Evolutionary conservation across 495 filamentous ascomycete species (phyloP).

Genomic region (Penicillium canariense): DNA sequence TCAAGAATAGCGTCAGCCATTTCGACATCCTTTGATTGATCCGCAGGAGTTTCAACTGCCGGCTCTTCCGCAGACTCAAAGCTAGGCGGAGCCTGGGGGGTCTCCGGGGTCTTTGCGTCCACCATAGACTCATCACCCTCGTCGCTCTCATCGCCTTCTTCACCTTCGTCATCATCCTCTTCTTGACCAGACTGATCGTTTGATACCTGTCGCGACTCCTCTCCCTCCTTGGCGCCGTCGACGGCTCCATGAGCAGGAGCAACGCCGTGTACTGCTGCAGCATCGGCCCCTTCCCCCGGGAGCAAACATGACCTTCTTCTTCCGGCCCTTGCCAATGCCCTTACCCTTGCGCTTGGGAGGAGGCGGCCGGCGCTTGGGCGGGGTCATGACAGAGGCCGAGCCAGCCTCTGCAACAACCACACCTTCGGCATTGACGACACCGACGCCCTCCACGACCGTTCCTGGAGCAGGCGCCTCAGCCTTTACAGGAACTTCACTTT

Average conservation of each 20-base stretch:
- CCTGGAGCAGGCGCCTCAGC: slow-evolving; percentile 53
- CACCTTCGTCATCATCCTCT: slow-evolving; percentile 39
- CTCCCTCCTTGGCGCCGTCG: slow-evolving; percentile 29
- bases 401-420: slow-evolving; percentile 56
- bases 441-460: slow-evolving; percentile 60
- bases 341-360: slow-evolving; percentile 75
- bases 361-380: slow-evolving; percentile 62
- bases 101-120: slow-evolving; percentile 49
- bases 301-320: slow-evolving; percentile 61
- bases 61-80: slow-evolving; percentile 22
- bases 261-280: slow-evolving; percentile 33
- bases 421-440: slow-evolving; percentile 59
- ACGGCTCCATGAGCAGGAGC: slow-evolving; percentile 20
- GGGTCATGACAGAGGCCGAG: slow-evolving; percentile 41
- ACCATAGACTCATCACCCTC: slow-evolving; percentile 57
- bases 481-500: slow-evolving; percentile 34
- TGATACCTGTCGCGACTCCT: slow-evolving; percentile 35
- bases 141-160: slow-evolving; percentile 54
- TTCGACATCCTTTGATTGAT: slow-evolving; percentile 24
- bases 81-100: slow-evolving; percentile 26
- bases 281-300: slow-evolving; percentile 44
- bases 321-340: slow-evolving; percentile 63
- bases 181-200: slow-evolving; percentile 45
- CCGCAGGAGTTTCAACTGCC: slow-evolving; percentile 19
- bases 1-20: slow-evolving; percentile 28